Base-by-base conservation (phyloP, 305 asterid species). In the Petunia hybrid region DNA sequence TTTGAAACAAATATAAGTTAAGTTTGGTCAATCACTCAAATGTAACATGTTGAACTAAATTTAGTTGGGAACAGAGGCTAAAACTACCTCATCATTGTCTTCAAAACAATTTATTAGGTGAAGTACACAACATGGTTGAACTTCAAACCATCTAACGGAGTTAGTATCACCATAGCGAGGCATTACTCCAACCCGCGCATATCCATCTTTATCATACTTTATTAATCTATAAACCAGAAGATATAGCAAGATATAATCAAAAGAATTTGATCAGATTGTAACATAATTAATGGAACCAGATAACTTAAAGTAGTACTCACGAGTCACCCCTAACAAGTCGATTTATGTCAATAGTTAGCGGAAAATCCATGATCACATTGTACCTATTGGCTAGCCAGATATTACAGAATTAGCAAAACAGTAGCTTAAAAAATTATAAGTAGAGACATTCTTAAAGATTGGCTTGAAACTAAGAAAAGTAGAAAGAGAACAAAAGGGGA, bases 131-230 rank as follows among this genome's bases (percentile, higher is more conserved):
- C 93, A 39, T 22, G 95, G 85, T 80, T 89, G 86, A 6, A 92
- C 95, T 16, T 83, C 82, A 81, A 94, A 94, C 98, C 97, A 92
- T 59, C 40, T 71, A 51, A 92, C 41, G 0, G 94, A 94, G 80
- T 85, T 84, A 12, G 91, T 87, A 77, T 88, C 91, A 68, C 98
- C 98, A 81, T 87, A 92, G 38, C 93, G 96, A 77, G 96, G 97
- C 96, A 94, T 89, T 80, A 94, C 80, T 63, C 97, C 95, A 1
- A 94, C 89, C 84, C 92, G 89, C 0, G 95, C 92, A 59, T 80
- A 87, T 62, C 82, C 89, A 60, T 86, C 84, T 31, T 79, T 85
- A 1, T 90, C 80, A 82, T 86, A 89, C 82, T 85, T 89, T 9
- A 94, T 31, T 12, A 94, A 85, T 78, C 97, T 91, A 64, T 3